Percentiles rank a stretch among this genome's conserved stretches.
Evolutionary conservation across 2,329 filamentous ascomycete species (phyloP).

Genomic region (Reticulascus tulasneorum): DNA sequence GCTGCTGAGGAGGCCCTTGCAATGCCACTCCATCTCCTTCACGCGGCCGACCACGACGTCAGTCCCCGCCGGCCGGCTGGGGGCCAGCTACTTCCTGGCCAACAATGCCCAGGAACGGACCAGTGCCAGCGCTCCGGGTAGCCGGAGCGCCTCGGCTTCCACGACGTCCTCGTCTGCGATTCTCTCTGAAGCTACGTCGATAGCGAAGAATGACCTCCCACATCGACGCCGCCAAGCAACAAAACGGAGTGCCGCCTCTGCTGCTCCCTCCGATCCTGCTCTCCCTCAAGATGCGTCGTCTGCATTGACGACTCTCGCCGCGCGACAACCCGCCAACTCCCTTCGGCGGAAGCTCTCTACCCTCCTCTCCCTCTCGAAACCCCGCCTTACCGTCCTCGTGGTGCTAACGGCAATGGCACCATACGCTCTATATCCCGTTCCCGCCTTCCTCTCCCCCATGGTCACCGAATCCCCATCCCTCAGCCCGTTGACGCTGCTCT

Average conservation of each 20-base stretch:
- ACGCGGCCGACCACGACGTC: slow-evolving; percentile 8
- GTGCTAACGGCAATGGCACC: slow-evolving; percentile 86
- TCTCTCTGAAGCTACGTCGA: slow-evolving; percentile 3
- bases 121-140: slow-evolving; percentile 2
- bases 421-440: slow-evolving; percentile 90
- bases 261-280: slow-evolving; percentile 17
- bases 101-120: slow-evolving; percentile 11
- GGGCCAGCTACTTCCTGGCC: slow-evolving; percentile 15
- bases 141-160: slow-evolving; percentile 9
- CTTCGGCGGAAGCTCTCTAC: slow-evolving; percentile 67
- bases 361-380: slow-evolving; percentile 90
- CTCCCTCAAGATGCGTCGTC: slow-evolving; percentile 52
- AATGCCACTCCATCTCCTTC: slow-evolving; percentile 7
- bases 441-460: slow-evolving; percentile 72
- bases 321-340: slow-evolving; percentile 45
- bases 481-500: slow-evolving; percentile 85
- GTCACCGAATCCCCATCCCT: slow-evolving; percentile 70
- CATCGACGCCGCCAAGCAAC: slow-evolving; percentile 14
- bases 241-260: slow-evolving; percentile 9
- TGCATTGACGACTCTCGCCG: slow-evolving; percentile 48
- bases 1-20: not conserved
- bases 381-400: slow-evolving; percentile 85
- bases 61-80: slow-evolving; percentile 10
- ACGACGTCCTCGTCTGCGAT: slow-evolving; percentile 1
- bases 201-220: slow-evolving; percentile 11